Conservation (phyloP, 2,329 filamentous ascomycete species). For the Fusarium lateritium region DNA sequence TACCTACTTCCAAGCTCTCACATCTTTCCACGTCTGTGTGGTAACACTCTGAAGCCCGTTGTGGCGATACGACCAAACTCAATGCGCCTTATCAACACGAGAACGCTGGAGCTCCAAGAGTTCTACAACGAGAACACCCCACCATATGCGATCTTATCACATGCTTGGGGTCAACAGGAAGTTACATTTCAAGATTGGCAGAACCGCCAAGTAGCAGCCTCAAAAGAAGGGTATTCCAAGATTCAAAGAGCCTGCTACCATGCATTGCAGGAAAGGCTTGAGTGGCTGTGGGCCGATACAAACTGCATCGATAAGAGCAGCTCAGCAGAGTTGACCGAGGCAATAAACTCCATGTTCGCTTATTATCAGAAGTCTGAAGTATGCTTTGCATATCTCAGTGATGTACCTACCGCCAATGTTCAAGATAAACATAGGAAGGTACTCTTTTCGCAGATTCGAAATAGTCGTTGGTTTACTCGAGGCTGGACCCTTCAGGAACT, state of each 20-base stretch:
- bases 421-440: too few relatives aligned
- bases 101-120: constrained; percentile 37
- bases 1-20: not conserved
- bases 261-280: not conserved
- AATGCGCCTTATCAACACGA: constrained; percentile 46
- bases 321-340: too few relatives aligned
- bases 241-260: accelerated
- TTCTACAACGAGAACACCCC: constrained; percentile 33
- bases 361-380: too few relatives aligned
- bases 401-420: too few relatives aligned
- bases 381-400: too few relatives aligned
- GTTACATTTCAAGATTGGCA: constrained; percentile 47
- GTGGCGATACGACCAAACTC: not conserved
- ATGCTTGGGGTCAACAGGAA: constrained; percentile 50
- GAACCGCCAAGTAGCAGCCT: not conserved
- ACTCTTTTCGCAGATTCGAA: too few relatives aligned
- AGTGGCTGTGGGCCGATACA: too few relatives aligned
- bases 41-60: not conserved
- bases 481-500: too few relatives aligned
- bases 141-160: constrained; percentile 51
- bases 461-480: too few relatives aligned
- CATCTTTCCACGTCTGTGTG: not conserved
- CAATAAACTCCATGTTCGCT: too few relatives aligned
- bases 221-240: not conserved
- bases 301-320: too few relatives aligned